Percentiles rank a stretch among this genome's conserved stretches.
phyloP scores from a whole-genome alignment of 352 stramenopile species.

The Globisporangium yorkense region DNA sequence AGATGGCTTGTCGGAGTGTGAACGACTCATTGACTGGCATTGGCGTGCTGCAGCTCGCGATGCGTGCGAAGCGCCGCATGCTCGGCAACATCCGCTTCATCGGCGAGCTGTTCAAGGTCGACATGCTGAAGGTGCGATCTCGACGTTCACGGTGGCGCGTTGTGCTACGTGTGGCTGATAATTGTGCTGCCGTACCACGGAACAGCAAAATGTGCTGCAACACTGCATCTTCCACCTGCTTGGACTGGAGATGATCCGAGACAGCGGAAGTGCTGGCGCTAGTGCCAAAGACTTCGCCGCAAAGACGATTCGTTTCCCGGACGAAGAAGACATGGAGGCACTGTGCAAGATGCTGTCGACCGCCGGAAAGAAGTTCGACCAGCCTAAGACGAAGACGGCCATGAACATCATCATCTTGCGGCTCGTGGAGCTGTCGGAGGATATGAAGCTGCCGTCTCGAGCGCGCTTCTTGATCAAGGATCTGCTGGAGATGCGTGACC shows the following conservation, averaged over 20 bases:
- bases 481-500: slow-evolving; percentile 77
- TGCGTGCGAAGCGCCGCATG: slow-evolving; percentile 69
- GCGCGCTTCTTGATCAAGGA: slow-evolving; percentile 82
- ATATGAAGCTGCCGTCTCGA: slow-evolving; percentile 63
- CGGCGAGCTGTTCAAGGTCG: slow-evolving; percentile 83
- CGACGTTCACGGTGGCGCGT: not conserved
- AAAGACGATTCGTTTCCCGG: slow-evolving; percentile 68
- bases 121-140: slow-evolving; percentile 62
- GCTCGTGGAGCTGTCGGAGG: slow-evolving; percentile 77
- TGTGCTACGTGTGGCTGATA: not conserved
- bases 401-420: slow-evolving; percentile 87
- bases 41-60: slow-evolving; percentile 27
- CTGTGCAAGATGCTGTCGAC: slow-evolving; percentile 85
- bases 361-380: slow-evolving; percentile 84
- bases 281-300: slow-evolving; percentile 33
- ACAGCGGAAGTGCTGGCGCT: slow-evolving; percentile 9
- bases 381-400: slow-evolving; percentile 60
- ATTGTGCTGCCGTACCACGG: not conserved
- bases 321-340: slow-evolving; percentile 81
- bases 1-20: not conserved
- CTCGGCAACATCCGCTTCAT: slow-evolving; percentile 88
- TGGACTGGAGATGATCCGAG: slow-evolving; percentile 59
- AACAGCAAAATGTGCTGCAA: slow-evolving; percentile 66
- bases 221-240: slow-evolving; percentile 77
- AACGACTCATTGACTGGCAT: not conserved